Percentiles rank a stretch among this genome's conserved stretches.
phyloP scores from a whole-genome alignment of 192 early-diverging fungal species.

The Coemansia sp. region DNA sequence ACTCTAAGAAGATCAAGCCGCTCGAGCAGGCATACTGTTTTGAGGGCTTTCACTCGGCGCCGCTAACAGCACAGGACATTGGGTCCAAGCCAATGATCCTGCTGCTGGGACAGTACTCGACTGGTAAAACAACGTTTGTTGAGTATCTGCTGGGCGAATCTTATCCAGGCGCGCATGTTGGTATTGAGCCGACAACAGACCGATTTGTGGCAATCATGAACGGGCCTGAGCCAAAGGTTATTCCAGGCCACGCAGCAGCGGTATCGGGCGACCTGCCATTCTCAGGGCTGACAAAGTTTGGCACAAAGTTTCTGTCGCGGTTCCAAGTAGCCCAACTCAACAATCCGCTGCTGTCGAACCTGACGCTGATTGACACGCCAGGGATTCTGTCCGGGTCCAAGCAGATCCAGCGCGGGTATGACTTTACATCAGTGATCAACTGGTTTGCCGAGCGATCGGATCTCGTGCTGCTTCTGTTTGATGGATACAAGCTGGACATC shows the following conservation, averaged over 20 bases:
- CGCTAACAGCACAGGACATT: slow-evolving; percentile 78
- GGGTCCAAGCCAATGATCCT: slow-evolving; percentile 85
- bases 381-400: slow-evolving; percentile 86
- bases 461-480: slow-evolving; percentile 82
- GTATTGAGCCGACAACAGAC: slow-evolving; percentile 89
- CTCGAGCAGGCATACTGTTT: slow-evolving; percentile 73
- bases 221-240: slow-evolving; percentile 69
- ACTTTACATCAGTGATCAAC: slow-evolving; percentile 75
- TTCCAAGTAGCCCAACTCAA: slow-evolving; percentile 83
- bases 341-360: slow-evolving; percentile 72
- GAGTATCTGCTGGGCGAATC: slow-evolving; percentile 71
- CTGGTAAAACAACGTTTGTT: slow-evolving; percentile 85
- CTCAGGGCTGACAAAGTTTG: slow-evolving; percentile 75
- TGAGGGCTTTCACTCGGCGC: slow-evolving; percentile 78
- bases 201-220: slow-evolving; percentile 84
- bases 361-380: slow-evolving; percentile 90
- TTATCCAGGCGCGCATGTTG: slow-evolving; percentile 81
- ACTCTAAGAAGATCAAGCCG: slow-evolving; percentile 70
- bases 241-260: slow-evolving; percentile 85
- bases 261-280: slow-evolving; percentile 82
- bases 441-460: slow-evolving; percentile 88
- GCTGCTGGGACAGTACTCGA: slow-evolving; percentile 85
- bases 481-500: slow-evolving; percentile 88
- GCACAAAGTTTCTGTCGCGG: slow-evolving; percentile 74
- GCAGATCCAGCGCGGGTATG: slow-evolving; percentile 81